Evolutionary conservation across 768 basidiomycete species (phyloP), one percentile per base, ranked within the genome.

Genomic region (Boletus huronensis): DNA sequence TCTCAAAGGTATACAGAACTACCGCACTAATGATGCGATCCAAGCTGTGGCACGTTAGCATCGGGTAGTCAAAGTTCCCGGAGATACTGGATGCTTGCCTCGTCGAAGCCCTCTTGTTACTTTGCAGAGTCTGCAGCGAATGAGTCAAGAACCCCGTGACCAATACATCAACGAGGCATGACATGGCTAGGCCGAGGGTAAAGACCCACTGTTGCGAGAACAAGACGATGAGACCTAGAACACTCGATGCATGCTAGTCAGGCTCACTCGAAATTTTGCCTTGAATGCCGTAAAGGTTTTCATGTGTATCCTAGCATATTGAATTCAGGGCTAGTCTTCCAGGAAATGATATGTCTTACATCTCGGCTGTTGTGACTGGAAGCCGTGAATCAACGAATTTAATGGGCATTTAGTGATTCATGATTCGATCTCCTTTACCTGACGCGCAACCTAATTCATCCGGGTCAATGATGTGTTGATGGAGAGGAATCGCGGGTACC

Each of bases 1-100:
- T 81, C 60, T 83, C 82, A 41, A 82, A 75, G 0, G 80, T 76
- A 55, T 82, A 82, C 1, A 79, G 57, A 38, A 82, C 77, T 43
- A 82, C 69, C 0, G 69, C 62, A 52, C 81, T 74, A 23, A 83
- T 71, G 25, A 82, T 57, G 8, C 74, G 74, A 54, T 81, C 78
- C 61, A 82, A 57, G 49, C 79, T 81, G 53, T 26, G 19, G 7
- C 0, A 5, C 32, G 16, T 45, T 25, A 36, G 29, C 6, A 1
- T 34, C 13, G 21, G n/a, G 31, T n/a, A 34, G 17, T 31, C 21
- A 29, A 23, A 9, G 3, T 17, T 8, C 32, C 10, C 23, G 19
- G 2, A 28, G 3, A 40, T 8, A 29, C 0, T 16, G 7, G 19
- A 26, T 11, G 55, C 56, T 47, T 52, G 74, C 78, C 72, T 72